Evolutionary conservation across 148 eudicot genomes (phyloP).

Genomic region (Amaranthus cruentus): DNA sequence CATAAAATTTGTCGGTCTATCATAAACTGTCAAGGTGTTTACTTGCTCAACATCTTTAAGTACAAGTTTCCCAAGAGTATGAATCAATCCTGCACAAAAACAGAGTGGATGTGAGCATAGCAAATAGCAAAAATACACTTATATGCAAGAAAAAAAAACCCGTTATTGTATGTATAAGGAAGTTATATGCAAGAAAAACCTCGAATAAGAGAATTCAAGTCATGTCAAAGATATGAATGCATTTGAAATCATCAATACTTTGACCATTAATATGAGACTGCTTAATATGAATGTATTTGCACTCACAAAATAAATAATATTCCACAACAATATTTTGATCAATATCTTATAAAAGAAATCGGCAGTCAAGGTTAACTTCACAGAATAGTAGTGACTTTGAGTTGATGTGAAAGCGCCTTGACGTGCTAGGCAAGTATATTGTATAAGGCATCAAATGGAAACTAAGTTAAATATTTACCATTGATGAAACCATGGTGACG

Average conservation of each 20-base stretch:
- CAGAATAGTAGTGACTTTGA: too few species aligned
- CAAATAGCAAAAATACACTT: not conserved
- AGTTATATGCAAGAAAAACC: not conserved
- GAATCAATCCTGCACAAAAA: slow-evolving; percentile 43
- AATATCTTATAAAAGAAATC: too few species aligned
- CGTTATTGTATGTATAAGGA: not conserved
- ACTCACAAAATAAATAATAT: too few species aligned
- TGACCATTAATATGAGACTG: too few species aligned
- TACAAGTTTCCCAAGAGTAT: slow-evolving; percentile 49
- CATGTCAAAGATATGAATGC: too few species aligned
- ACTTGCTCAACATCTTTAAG: slow-evolving; percentile 71
- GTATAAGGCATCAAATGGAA: not conserved
- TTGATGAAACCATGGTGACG: slow-evolving; percentile 52
- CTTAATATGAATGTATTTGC: too few species aligned
- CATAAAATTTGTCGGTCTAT: not conserved
- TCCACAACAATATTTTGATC: too few species aligned
- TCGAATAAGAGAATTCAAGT: too few species aligned
- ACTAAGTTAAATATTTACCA: slow-evolving; percentile 32
- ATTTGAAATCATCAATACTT: too few species aligned
- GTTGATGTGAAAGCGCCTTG: too few species aligned
- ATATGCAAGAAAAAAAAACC: not conserved
- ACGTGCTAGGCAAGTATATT: too few species aligned
- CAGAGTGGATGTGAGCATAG: slow-evolving; percentile 4
- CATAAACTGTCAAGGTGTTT: not conserved
- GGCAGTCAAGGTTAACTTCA: too few species aligned